Conservation (phyloP, 331 rosid species). For the Stylosanthes scabra region DNA sequence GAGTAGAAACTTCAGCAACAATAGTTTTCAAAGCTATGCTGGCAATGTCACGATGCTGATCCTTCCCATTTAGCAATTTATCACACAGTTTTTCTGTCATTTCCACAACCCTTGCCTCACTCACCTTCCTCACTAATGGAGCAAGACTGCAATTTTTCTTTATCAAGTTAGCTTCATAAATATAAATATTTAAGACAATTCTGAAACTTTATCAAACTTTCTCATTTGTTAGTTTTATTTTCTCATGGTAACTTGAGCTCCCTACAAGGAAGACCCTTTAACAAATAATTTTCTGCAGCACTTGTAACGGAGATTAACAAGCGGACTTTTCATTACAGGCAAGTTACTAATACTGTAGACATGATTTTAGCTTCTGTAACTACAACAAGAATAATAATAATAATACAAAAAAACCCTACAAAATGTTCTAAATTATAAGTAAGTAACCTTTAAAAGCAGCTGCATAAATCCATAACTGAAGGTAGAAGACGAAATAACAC, state of each 20-base stretch:
- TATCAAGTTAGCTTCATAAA: slow-evolving; percentile 20
- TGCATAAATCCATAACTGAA: slow-evolving; percentile 1
- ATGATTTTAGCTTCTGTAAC: neutral
- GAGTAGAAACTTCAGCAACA: slow-evolving; percentile 87
- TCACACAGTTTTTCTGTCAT: slow-evolving; percentile 85
- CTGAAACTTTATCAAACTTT: neutral
- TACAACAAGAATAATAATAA: neutral
- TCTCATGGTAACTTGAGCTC: slow-evolving; percentile 1
- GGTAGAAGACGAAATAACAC: neutral
- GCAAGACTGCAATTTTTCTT: slow-evolving; percentile 71
- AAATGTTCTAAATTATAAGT: neutral
- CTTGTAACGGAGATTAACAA: neutral
- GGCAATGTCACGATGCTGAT: slow-evolving; percentile 95
- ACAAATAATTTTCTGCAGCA: slow-evolving; percentile 20
- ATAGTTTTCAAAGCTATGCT: slow-evolving; percentile 97
- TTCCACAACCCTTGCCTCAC: slow-evolving; percentile 86
- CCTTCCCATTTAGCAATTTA: slow-evolving; percentile 88
- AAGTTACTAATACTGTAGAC: neutral
- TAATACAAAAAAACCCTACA: slow-evolving; percentile 4
- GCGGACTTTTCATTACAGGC: neutral
- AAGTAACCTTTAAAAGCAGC: slow-evolving; percentile 11
- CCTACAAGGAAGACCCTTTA: slow-evolving; percentile 14
- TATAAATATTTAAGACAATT: neutral
- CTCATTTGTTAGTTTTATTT: slow-evolving; percentile 4
- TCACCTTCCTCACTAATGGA: slow-evolving; percentile 91